Base-by-base conservation (phyloP, 345 rosid species). In the Combretum micranthum region DNA sequence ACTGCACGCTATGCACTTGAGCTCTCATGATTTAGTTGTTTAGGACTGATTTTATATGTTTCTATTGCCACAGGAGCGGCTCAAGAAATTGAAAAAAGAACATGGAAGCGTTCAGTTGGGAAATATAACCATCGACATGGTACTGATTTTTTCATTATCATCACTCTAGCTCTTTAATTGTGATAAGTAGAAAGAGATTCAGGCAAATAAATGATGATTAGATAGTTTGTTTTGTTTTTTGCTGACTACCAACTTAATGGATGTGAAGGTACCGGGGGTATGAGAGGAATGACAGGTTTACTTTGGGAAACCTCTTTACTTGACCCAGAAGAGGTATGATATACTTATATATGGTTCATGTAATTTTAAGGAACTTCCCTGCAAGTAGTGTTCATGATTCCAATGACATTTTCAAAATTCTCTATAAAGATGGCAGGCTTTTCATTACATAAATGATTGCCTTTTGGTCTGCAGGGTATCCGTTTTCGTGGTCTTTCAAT, bases 271-370 rank as follows among this genome's bases (percentile, higher is more conserved):
- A 43, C 73, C 58, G 96, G 99, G 50, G 99, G 99, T 56, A 93
- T 93, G 99, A 83, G 99, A 79, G 99, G 97, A 76, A 93, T 93
- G 99, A 83, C 93, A 51, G 95, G 99, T 44, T 64, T 93, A 65
- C 84, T 93, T 9, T 89, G 99, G 99, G 97, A 93, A 75, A 90
- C 97, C 62, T 93, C 99, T 42, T 79, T 93, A 64, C 97, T 93
- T 44, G 99, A 93, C 63, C 84, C 97, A 4, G 97, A 93, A 32
- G 99, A 93, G 91, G 97, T 89, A 69, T 52, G 52, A 50, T 55
- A 3, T 61, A 42, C 13, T 2, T 50, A 16, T 50, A 16, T 11
- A 0, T 42, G 32, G 7, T 32, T 1, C 39, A 32, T 9, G 9
- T 32, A 32, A 32, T 32, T 7, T 32, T 32, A 32, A 32, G 39